Conservation (phyloP, 176 grass and related monocot species). For the Oryza meridionalis region DNA sequence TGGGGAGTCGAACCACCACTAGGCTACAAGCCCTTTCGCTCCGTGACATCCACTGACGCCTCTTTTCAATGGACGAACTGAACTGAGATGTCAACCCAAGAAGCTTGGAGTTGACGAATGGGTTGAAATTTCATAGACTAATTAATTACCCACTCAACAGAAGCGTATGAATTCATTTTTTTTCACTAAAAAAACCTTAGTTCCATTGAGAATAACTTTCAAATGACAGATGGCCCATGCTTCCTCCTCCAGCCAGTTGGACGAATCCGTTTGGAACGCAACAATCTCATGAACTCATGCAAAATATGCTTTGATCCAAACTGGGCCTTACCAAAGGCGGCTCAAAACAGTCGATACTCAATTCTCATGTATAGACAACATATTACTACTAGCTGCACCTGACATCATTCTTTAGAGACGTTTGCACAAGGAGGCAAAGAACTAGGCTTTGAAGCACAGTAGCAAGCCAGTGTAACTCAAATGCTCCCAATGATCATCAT, state of each 20-base stretch:
- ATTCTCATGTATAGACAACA: background rate
- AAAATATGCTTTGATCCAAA: background rate
- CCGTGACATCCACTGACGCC: too few species aligned
- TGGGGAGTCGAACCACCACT: too few species aligned
- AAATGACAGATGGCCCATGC: background rate
- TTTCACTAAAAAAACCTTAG: too few species aligned
- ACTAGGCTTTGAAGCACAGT: background rate
- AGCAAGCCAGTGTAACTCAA: background rate
- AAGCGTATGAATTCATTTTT: too few species aligned
- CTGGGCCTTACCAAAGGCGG: background rate
- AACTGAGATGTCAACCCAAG: too few species aligned
- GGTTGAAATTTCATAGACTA: too few species aligned
- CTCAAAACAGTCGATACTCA: background rate
- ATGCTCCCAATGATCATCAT: background rate
- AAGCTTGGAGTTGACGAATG: too few species aligned
- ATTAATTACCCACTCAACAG: background rate
- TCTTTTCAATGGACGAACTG: too few species aligned
- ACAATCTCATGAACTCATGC: background rate
- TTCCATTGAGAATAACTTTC: background rate
- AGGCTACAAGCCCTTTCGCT: too few species aligned
- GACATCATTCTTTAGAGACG: background rate
- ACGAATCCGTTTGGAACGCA: too few species aligned
- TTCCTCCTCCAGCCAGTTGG: background rate
- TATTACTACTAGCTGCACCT: background rate
- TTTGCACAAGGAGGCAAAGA: background rate